A percentile compares a stretch with the other conserved stretches of the same genome.
These are phyloP conservation scores for Lepiota subincarnata DNA, from an alignment of 768 basidiomycete genomes.

Conservation along the genomic window DNA sequence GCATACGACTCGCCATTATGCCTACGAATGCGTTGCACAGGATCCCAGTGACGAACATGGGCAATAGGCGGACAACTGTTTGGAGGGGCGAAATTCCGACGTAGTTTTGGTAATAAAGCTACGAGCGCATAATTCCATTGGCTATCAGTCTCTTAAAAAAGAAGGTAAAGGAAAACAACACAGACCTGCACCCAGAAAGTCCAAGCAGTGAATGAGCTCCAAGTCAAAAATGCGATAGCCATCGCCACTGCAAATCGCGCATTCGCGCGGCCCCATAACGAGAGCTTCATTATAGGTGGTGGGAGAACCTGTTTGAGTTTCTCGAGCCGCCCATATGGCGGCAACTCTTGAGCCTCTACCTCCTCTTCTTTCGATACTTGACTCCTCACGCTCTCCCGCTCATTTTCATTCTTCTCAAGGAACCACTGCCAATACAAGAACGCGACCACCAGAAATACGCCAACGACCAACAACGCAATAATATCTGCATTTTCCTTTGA, in stretches of 20 bases:
- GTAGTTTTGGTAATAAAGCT: conserved; percentile 76
- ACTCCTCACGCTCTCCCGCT: conserved; percentile 9
- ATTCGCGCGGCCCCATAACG: conserved; percentile 58
- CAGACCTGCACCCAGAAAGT: conserved; percentile 31
- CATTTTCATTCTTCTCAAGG: conserved; percentile 43
- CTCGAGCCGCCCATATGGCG: background rate
- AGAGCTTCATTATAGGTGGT: conserved; percentile 62
- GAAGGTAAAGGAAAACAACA: conserved; percentile 7
- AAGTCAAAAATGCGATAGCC: conserved; percentile 58
- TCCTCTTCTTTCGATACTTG: background rate
- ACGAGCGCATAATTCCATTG: background rate
- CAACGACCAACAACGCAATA: conserved; percentile 61
- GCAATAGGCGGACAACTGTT: conserved; percentile 63
- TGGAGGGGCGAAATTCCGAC: conserved; percentile 46
- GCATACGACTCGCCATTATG: conserved; percentile 49
- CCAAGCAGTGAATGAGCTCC: conserved; percentile 56
- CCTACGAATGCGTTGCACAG: conserved; percentile 65
- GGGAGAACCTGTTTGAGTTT: conserved; percentile 22
- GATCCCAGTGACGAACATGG: conserved; percentile 66
- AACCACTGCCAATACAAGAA: conserved; percentile 68
- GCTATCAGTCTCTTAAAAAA: background rate
- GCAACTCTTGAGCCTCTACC: background rate
- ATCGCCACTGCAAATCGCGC: conserved; percentile 63
- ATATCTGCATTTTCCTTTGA: conserved; percentile 48
- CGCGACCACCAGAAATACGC: conserved; percentile 45